Evolutionary conservation across 163 green algal genomes (phyloP).

Genomic region (Scenedesmus sp.): DNA sequence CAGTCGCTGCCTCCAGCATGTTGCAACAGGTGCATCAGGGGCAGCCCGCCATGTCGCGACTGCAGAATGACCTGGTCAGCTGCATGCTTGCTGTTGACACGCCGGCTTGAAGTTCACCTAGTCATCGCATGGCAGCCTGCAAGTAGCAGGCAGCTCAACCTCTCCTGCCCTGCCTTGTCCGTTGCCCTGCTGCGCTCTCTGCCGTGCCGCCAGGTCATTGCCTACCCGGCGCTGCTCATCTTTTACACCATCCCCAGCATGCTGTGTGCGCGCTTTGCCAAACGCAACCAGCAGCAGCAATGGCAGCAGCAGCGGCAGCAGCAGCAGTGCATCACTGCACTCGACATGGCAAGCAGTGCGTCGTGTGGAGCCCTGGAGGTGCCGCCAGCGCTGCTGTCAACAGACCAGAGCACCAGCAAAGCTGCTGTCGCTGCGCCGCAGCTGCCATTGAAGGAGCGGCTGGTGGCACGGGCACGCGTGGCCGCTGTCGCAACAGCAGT

Average conservation of each 20-base stretch:
- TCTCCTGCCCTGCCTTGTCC: background rate
- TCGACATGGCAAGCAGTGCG: background rate
- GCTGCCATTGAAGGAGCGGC: background rate
- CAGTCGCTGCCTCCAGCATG: too few relatives aligned
- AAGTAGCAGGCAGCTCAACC: too few relatives aligned
- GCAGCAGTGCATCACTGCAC: constrained; percentile 20
- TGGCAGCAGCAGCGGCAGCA: too few relatives aligned
- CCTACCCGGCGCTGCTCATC: background rate
- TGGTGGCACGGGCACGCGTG: background rate
- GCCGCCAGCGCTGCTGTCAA: background rate
- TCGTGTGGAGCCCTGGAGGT: background rate
- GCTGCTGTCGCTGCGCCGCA: background rate
- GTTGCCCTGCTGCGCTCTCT: background rate
- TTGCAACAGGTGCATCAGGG: too few relatives aligned
- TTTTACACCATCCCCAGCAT: constrained; percentile 10
- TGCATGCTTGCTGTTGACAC: too few relatives aligned
- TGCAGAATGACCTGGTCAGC: too few relatives aligned
- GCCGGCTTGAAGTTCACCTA: background rate
- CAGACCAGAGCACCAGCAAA: background rate
- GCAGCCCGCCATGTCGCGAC: too few relatives aligned
- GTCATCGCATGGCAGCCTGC: too few relatives aligned
- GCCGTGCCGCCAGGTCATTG: background rate
- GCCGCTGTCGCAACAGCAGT: background rate
- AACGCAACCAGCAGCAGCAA: constrained; percentile 19
- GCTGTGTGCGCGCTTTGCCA: background rate